Percentiles rank a stretch among this genome's conserved stretches.
These are phyloP conservation scores for Mycena rebaudengoi DNA, from an alignment of 768 basidiomycete species.

Conservation along the genomic window DNA sequence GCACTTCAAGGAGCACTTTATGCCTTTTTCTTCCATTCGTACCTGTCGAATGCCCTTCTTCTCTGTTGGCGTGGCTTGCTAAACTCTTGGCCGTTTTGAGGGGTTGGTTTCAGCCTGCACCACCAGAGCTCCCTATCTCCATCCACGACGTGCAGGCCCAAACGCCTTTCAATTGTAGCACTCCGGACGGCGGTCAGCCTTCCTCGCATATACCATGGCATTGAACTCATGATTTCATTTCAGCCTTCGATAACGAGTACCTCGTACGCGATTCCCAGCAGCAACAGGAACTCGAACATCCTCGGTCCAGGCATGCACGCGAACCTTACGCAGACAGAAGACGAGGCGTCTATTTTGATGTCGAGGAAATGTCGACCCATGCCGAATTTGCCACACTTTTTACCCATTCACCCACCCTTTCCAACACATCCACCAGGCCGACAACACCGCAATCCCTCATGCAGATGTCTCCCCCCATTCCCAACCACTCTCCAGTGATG, in stretches of 20 bases:
- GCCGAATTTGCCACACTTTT: conserved; percentile 6
- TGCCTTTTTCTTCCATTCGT: conserved; percentile 12
- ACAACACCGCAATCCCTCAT: conserved; percentile 18
- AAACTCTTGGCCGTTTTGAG: background rate
- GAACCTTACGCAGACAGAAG: background rate
- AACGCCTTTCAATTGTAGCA: background rate
- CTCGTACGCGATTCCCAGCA: conserved; percentile 4
- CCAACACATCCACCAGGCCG: background rate
- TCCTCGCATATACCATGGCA: background rate
- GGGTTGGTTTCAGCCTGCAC: conserved; percentile 1
- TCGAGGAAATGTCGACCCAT: background rate
- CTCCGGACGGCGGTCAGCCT: conserved; percentile 9
- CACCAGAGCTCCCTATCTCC: conserved; percentile 19
- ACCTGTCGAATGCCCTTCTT: conserved; percentile 5
- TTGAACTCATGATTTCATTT: background rate
- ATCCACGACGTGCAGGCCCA: conserved; percentile 10
- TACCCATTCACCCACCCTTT: background rate
- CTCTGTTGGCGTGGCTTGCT: background rate
- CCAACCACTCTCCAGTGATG: background rate
- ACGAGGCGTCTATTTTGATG: background rate
- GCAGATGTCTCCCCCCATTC: conserved; percentile 11
- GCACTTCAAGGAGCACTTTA: background rate
- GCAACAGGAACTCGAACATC: background rate
- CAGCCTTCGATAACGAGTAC: conserved; percentile 11
- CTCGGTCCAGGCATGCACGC: background rate